Conservation (phyloP, 306 rosid genomes). For the Comarum palustre region DNA sequence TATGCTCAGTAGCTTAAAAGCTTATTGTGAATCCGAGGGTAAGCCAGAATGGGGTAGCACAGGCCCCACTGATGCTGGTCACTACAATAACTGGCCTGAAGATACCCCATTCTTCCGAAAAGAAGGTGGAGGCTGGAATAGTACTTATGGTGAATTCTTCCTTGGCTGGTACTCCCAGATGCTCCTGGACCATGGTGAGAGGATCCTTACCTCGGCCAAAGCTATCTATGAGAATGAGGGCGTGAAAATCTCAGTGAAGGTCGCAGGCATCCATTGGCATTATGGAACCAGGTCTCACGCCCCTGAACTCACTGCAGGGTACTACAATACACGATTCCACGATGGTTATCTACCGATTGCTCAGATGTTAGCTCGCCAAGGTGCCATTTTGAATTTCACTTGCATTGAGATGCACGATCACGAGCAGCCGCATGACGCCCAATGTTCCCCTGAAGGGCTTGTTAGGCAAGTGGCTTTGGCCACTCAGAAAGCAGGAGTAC, state of each 20-base stretch:
- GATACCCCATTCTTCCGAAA: slow-evolving; percentile 75
- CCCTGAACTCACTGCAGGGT: slow-evolving; percentile 97
- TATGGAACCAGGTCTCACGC: slow-evolving; percentile 94
- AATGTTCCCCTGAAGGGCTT: slow-evolving; percentile 79
- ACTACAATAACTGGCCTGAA: slow-evolving; percentile 95
- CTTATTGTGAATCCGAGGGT: slow-evolving; percentile 68
- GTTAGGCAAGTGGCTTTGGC: slow-evolving; percentile 85
- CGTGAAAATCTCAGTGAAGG: slow-evolving; percentile 77
- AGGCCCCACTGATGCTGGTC: slow-evolving; percentile 96
- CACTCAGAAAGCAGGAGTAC: slow-evolving; percentile 58
- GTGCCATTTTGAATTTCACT: slow-evolving; percentile 86
- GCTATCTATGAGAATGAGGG: slow-evolving; percentile 50
- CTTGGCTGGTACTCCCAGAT: slow-evolving; percentile 86
- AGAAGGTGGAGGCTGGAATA: slow-evolving; percentile 87
- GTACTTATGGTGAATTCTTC: slow-evolving; percentile 74
- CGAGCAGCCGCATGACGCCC: slow-evolving; percentile 91
- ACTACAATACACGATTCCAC: slow-evolving; percentile 72
- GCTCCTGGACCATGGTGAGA: slow-evolving; percentile 85
- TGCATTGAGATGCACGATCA: slow-evolving; percentile 92
- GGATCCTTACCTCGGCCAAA: slow-evolving; percentile 68
- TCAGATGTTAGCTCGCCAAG: slow-evolving; percentile 89
- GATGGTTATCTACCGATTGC: slow-evolving; percentile 93
- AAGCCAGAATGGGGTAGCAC: slow-evolving; percentile 89
- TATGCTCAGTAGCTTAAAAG: slow-evolving; percentile 73
- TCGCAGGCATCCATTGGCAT: slow-evolving; percentile 98